Evolutionary conservation across 2,329 filamentous ascomycete species (phyloP), one percentile per base, ranked within the genome.

Genomic region (Exophiala viscosa): DNA sequence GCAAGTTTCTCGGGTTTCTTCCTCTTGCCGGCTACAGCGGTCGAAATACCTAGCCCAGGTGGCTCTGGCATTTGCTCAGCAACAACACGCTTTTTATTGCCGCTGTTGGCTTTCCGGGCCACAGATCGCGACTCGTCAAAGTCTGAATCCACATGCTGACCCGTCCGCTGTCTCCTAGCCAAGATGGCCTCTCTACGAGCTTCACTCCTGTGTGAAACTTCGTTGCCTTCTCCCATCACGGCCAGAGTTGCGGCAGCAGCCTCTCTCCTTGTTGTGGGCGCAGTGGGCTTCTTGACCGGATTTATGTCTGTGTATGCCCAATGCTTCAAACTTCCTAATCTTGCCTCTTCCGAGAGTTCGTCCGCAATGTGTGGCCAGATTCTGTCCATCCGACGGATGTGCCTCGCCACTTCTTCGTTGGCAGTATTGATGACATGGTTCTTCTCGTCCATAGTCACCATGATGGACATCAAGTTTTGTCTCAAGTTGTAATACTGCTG

Each of bases 261-360:
- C 67, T 95, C 88, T 31, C 84, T 83, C 40, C 84, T 79, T 18
- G 81, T 75, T n/a, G 79, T 75, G 2, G 71, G 71, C 49, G 73
- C 65, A 10, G 71, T 71, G 5, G 52, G 39, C 63, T 83, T 84
- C 59, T 79, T 78, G 50, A 76, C 69, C 49, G 83, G 80, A 60
- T 92, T 86, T 65, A 89, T 90, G 63, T 92, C 88, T 15, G 88
- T 87, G 68, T 97, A 97, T 44, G 92, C 93, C 93, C 93, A 99
- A 70, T 99, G 93, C 47, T 84, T 88, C 54, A 84, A 81, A 71
- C 90, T 97, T 46, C 95, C 93, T 74, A 90, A 86, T 70, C 95
- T 89, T 49, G 93, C 90, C 71, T 97, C 90, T 57, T 96, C 90
- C 70, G 89, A 95, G 66, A 99, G 89, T 69, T 99, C 93, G 54